phyloP scores from a whole-genome alignment of 2,329 filamentous ascomycete species.

The Aspergillus fumigatus region DNA sequence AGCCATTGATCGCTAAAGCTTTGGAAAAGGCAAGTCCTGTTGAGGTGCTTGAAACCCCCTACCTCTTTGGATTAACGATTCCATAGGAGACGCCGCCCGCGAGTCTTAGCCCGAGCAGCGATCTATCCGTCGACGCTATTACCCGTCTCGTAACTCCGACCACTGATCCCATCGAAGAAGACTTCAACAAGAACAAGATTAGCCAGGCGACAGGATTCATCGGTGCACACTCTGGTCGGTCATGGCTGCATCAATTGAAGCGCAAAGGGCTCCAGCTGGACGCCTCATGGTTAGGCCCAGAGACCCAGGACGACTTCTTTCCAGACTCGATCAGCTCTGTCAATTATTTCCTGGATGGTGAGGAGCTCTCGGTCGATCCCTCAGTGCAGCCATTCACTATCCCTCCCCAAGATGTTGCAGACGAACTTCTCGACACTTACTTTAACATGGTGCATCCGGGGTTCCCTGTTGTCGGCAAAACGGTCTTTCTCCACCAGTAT shows the following conservation, averaged over 20 bases:
- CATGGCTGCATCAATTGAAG: background rate
- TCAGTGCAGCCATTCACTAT: background rate
- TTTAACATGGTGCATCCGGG: conserved; percentile 34
- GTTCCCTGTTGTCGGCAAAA: conserved; percentile 37
- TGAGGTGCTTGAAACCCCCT: too few species aligned
- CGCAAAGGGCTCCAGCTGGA: background rate
- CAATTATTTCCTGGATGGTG: background rate
- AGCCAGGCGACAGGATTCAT: background rate
- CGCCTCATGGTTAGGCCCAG: background rate
- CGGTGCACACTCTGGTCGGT: background rate
- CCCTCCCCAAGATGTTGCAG: conserved; percentile 20
- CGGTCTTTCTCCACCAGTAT: conserved; percentile 34
- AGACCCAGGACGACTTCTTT: background rate
- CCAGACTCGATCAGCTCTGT: background rate
- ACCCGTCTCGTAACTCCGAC: background rate
- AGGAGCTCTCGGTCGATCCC: background rate
- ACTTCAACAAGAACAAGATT: background rate
- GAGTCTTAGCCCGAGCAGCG: background rate
- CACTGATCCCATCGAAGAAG: background rate
- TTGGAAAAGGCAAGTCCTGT: background rate
- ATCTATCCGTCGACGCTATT: background rate
- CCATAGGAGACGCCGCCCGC: background rate
- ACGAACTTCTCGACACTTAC: conserved; percentile 34
- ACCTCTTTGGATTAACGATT: background rate
- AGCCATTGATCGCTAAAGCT: background rate